Evolutionary conservation across 768 basidiomycete species (phyloP).

Genomic region (Dioszegia aurantiaca): DNA sequence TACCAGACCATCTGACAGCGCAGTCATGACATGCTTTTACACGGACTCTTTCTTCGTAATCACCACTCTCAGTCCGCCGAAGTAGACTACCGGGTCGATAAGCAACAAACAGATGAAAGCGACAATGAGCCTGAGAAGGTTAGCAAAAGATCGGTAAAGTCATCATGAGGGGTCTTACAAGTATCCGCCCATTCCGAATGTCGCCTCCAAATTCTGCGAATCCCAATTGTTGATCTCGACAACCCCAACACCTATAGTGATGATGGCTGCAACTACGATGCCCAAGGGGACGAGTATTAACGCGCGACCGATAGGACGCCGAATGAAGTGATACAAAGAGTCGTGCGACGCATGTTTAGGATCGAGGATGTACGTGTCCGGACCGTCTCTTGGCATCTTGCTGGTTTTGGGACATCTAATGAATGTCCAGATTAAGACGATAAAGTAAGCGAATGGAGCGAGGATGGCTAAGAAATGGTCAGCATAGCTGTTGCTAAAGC

Average conservation of each 20-base stretch:
- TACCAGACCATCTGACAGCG: no score
- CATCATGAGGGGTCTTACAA: background rate
- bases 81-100: background rate
- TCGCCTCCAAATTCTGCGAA: background rate
- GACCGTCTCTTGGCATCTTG: no score
- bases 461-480: background rate
- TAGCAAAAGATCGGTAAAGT: background rate
- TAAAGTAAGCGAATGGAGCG: background rate
- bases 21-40: no score
- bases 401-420: no score
- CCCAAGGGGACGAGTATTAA: background rate
- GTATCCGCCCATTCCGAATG: constrained; percentile 1
- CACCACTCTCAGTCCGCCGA: background rate
- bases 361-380: no score
- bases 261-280: background rate
- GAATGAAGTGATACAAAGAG: background rate
- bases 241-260: background rate
- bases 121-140: background rate
- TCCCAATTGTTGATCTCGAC: background rate
- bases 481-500: background rate
- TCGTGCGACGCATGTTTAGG: no score
- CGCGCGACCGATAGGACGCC: background rate
- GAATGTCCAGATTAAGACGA: background rate
- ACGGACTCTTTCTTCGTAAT: no score
- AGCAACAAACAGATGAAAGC: no score